Evolutionary conservation across 805 yeast genomes (phyloP).

Genomic region (Spathaspora arborariae): DNA sequence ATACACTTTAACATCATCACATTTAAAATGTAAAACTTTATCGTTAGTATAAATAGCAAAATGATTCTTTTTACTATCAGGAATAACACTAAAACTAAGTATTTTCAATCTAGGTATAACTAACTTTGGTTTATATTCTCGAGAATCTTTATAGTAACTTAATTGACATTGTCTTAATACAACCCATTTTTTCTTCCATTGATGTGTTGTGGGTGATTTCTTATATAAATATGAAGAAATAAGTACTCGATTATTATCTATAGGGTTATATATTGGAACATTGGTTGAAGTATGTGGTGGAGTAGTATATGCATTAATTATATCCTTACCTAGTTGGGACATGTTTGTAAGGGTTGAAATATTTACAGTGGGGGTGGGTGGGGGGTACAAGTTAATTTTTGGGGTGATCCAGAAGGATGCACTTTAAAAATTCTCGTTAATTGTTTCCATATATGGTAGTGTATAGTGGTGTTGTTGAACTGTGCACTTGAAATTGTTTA

Average conservation of each 20-base stretch:
- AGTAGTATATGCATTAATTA: too few relatives aligned
- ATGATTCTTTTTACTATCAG: conserved; percentile 13
- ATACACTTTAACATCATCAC: conserved; percentile 9
- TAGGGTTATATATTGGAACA: background rate
- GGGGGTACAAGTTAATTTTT: too few relatives aligned
- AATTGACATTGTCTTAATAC: conserved; percentile 36
- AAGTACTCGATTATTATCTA: conserved; percentile 4
- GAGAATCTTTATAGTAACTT: conserved; percentile 34
- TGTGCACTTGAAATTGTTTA: too few relatives aligned
- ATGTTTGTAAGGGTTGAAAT: too few relatives aligned
- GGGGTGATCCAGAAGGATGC: too few relatives aligned
- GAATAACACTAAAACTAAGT: conserved; percentile 15
- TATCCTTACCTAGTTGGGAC: too few relatives aligned
- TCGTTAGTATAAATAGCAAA: conserved; percentile 22
- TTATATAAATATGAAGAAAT: conserved; percentile 7
- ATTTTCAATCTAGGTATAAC: conserved; percentile 24
- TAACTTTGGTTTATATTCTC: conserved; percentile 33
- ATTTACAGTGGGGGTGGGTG: too few relatives aligned
- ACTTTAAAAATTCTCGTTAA: too few relatives aligned
- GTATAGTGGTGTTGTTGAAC: too few relatives aligned
- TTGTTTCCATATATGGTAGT: too few relatives aligned
- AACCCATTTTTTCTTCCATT: conserved; percentile 39
- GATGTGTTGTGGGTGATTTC: conserved; percentile 18
- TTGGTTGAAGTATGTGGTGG: background rate
- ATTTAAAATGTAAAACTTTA: conserved; percentile 17